Percentiles rank a stretch among this genome's conserved stretches.
These are phyloP conservation scores for Hymenotorrendiella dingleyae DNA, from an alignment of 2,329 filamentous ascomycete species.

Conservation along the genomic window DNA sequence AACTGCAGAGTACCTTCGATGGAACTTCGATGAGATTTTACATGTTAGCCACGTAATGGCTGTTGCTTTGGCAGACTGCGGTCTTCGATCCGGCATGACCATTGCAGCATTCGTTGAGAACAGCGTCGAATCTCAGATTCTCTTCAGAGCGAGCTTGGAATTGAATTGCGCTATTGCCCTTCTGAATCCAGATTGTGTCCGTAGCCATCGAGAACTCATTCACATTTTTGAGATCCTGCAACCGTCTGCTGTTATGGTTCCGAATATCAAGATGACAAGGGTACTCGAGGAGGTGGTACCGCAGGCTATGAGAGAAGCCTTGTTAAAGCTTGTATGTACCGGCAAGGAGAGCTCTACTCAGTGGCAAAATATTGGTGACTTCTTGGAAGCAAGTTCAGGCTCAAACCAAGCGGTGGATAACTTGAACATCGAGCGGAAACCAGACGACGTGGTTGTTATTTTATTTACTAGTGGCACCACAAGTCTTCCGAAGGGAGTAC, in stretches of 20 bases:
- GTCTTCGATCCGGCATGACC: slow-evolving; percentile 3
- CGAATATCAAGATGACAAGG: not conserved
- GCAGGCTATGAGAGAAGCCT: not conserved
- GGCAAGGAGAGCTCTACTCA: not conserved
- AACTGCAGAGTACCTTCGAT: slow-evolving; percentile 5
- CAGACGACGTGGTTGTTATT: slow-evolving; percentile 75
- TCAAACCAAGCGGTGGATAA: not conserved
- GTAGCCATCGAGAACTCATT: slow-evolving; percentile 4
- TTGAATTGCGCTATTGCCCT: slow-evolving; percentile 9
- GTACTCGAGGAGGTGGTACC: not conserved
- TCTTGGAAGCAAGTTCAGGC: not conserved
- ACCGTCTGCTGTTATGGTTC: slow-evolving; percentile 8
- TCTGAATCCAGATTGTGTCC: slow-evolving; percentile 7
- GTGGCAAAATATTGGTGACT: not conserved
- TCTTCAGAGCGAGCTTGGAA: slow-evolving; percentile 6
- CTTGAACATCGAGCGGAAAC: slow-evolving; percentile 3
- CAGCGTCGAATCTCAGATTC: slow-evolving; percentile 8
- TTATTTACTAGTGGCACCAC: slow-evolving; percentile 94
- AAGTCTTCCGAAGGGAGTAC: slow-evolving; percentile 81
- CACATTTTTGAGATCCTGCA: slow-evolving; percentile 10
- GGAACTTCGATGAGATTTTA: slow-evolving; percentile 7
- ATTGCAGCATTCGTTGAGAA: slow-evolving; percentile 7
- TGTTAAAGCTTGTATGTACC: not conserved
- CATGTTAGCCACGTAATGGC: slow-evolving; percentile 6
- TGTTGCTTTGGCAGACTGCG: slow-evolving; percentile 1